Percentiles rank a stretch among this genome's conserved stretches.
phyloP scores from a whole-genome alignment of 1,284 basidiomycete genomes.

The Apiotrichum montevideense region DNA sequence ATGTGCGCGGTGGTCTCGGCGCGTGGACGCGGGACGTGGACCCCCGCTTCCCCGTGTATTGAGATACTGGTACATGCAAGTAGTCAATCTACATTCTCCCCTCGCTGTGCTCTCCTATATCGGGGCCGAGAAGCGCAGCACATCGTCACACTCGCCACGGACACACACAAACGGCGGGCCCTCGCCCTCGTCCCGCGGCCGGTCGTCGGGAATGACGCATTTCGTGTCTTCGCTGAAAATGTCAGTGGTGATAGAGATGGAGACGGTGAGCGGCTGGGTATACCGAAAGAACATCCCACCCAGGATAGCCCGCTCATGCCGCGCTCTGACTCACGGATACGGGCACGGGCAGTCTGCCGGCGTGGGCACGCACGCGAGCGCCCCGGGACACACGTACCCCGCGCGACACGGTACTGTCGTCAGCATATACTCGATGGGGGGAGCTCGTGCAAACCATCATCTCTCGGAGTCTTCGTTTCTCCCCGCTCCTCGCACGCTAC shows the following conservation, averaged over 20 bases:
- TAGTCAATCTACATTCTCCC: no score
- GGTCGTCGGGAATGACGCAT: constrained; percentile 37
- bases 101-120: constrained; percentile 17
- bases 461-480: no score
- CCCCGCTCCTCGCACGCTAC: no score
- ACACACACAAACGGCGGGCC: constrained; percentile 43
- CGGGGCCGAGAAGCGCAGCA: constrained; percentile 21
- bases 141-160: constrained; percentile 30
- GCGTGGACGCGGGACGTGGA: constrained; percentile 72
- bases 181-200: constrained; percentile 40
- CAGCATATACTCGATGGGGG: neutral
- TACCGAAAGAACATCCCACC: no score
- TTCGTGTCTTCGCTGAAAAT: constrained; percentile 38
- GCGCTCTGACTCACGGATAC: constrained; percentile 32
- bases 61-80: neutral
- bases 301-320: neutral
- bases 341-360: constrained; percentile 45
- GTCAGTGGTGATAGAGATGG: no score
- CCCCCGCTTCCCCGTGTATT: constrained; percentile 70
- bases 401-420: constrained; percentile 38
- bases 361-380: constrained; percentile 41
- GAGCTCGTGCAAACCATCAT: no score
- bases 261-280: no score
- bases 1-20: constrained; percentile 70
- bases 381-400: constrained; percentile 41